Base-by-base conservation (phyloP, 192 early-diverging fungal genomes). In the Gorgonomyces haynaldii region DNA sequence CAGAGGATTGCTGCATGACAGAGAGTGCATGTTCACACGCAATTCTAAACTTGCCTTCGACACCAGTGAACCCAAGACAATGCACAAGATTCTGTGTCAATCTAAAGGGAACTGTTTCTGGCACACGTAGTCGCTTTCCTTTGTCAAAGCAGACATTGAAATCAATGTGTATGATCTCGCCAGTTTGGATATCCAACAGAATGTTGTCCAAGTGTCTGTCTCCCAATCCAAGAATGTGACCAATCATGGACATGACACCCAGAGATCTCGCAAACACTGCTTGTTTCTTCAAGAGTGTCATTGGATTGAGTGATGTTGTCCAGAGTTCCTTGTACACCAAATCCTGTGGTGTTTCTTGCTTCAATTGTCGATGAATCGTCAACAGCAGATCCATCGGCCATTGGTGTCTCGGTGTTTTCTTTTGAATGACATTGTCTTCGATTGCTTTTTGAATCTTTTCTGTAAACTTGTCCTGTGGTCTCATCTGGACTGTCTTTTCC, bases 181-280 rank as follows among this genome's bases (percentile, higher is more conserved):
- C 81, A 2, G 27, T 36, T 12, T 31, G 12, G 0, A 46, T 31
- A 51, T 79, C 66, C 4, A 85, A 34, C 37, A 86, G 47, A 17
- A 85, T 68, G 54, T 86, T 86, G 54, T 83, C 84, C 37, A 86
- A 61, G 59, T 86, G 84, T 2, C 84, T 69, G 43, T 83, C 82
- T 1, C 81, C 82, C 35, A 83, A 54, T 0, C 84, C 82, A 15
- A 86, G 60, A 12, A 77, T 21, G 37, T 82, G 80, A 0, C 83
- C 82, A 13, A 78, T 52, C 1, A 79, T 66, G 12, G 84, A 83
- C 44, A 75, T 71, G 39, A 73, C 69, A 1, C 70, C 78, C 10
- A 55, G n/a, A 8, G 76, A 80, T 16, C 64, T 61, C 3, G 66
- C 30, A 61, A 69, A 80, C 1, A 39, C 25, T 21, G 43, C 39